Evolutionary conservation across 306 rosid genomes (phyloP), one percentile per base, ranked within the genome.

Genomic region (Medicago lupulina): DNA sequence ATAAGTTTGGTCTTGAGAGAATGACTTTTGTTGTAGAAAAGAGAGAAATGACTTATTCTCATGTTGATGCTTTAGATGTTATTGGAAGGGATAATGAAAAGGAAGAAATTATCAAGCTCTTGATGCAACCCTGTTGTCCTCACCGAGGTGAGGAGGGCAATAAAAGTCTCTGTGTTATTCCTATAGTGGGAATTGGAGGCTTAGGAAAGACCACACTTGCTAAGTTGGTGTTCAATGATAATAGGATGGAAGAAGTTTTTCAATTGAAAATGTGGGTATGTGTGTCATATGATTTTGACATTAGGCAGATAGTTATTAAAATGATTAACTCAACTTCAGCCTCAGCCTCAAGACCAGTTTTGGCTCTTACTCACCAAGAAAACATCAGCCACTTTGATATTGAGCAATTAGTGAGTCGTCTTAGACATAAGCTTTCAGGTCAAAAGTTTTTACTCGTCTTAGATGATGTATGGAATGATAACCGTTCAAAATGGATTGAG

Each of bases 121-220:
- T 66, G 54, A 41, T 66, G 54, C 71, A 66, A 23, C 54, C 51
- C 6, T 13, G 17, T 11, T 1, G 5, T 46, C 16, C 36, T 31
- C 5, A 4, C 11, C 31, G 31, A 12, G 9, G 34, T 59, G 40
- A 41, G 12, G 46, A 41, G 9, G 46, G 40, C 25, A 39, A 5
- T 6, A 9, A 15, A 51, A 3, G 55, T 8, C 47, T 14, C 7
- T 9, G 28, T 9, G 80, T 66, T 2, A 67, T 76, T n/a, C 80
- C 80, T 10, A 66, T 76, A 6, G 74, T 66, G 8, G 80, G 80
- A 1, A 51, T n/a, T n/a, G n/a, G n/a, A n/a, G n/a, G n/a, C n/a
- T n/a, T n/a, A n/a, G n/a, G n/a, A n/a, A n/a, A n/a, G n/a, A n/a
- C n/a, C n/a, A n/a, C n/a, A n/a, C n/a, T n/a, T n/a, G n/a, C n/a